phyloP scores from a whole-genome alignment of 2,329 filamentous ascomycete species.

The Ascochyta koolunga region DNA sequence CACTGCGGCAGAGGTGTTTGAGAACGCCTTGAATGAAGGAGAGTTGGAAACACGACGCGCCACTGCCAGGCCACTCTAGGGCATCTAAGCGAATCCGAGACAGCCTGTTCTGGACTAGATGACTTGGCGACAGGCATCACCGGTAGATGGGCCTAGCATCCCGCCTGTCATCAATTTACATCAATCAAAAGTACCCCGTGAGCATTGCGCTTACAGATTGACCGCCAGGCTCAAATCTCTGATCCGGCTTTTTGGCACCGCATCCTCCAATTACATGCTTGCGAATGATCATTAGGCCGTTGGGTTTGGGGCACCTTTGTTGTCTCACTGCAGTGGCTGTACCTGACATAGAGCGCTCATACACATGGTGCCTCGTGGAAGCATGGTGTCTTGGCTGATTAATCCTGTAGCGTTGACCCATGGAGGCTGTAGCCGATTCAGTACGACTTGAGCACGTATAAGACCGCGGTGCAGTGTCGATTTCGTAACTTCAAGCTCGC shows the following conservation, averaged over 20 bases:
- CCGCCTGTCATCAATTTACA: constrained; percentile 46
- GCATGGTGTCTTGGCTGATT: constrained; percentile 8
- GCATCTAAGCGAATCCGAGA: constrained; percentile 34
- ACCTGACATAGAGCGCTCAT: constrained; percentile 11
- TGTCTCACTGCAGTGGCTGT: constrained; percentile 10
- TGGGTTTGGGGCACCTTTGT: constrained; percentile 4
- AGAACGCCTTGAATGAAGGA: constrained; percentile 22
- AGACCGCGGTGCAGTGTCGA: constrained; percentile 21
- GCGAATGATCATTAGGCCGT: constrained; percentile 35
- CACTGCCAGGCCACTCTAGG: constrained; percentile 21
- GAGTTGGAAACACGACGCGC: constrained; percentile 14
- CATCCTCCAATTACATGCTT: constrained; percentile 30
- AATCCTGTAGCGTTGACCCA: not conserved
- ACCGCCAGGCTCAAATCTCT: constrained; percentile 31
- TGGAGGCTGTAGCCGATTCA: constrained; percentile 16
- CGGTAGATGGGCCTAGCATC: constrained; percentile 38
- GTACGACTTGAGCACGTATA: constrained; percentile 42
- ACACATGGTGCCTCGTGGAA: constrained; percentile 3
- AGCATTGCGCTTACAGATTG: constrained; percentile 40
- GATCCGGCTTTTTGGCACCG: constrained; percentile 24
- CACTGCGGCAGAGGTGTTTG: constrained; percentile 29
- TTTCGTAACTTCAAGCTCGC: constrained; percentile 26
- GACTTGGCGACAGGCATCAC: constrained; percentile 18
- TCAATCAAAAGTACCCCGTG: constrained; percentile 38
- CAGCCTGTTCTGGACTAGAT: constrained; percentile 17